phyloP scores from a whole-genome alignment of 352 stramenopile genomes.

The Phytophthora cactorum region DNA sequence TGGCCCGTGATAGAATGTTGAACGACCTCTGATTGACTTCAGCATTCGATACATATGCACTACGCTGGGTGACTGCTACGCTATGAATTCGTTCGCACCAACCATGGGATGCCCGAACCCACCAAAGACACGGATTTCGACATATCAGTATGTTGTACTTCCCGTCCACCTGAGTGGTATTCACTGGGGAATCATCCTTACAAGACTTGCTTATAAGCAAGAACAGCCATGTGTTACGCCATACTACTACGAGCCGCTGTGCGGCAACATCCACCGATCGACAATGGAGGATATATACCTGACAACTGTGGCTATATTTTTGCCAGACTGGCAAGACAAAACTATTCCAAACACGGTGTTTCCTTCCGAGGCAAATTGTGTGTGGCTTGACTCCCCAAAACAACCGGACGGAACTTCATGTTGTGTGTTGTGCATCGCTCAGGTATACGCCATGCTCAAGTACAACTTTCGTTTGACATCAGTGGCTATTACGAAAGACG shows the following conservation, averaged over 20 bases:
- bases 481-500: background rate
- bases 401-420: constrained; percentile 12
- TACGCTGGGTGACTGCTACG: background rate
- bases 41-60: background rate
- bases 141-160: constrained; percentile 6
- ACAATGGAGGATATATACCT: constrained; percentile 2
- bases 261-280: background rate
- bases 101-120: background rate
- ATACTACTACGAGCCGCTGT: constrained; percentile 12
- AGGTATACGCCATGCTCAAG: background rate
- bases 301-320: background rate
- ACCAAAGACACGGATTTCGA: background rate
- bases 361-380: background rate
- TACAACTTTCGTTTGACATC: background rate
- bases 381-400: constrained; percentile 6
- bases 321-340: background rate
- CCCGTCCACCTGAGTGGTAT: constrained; percentile 5
- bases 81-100: background rate
- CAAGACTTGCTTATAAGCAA: background rate
- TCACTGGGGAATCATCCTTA: constrained; percentile 8
- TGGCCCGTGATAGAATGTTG: background rate
- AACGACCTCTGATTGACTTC: constrained; percentile 12
- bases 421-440: constrained; percentile 8
- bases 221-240: background rate
- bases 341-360: background rate